These are phyloP conservation scores for Hypoxylon sp. DNA, from an alignment of 2,329 filamentous ascomycete species.

Conservation along the genomic window DNA sequence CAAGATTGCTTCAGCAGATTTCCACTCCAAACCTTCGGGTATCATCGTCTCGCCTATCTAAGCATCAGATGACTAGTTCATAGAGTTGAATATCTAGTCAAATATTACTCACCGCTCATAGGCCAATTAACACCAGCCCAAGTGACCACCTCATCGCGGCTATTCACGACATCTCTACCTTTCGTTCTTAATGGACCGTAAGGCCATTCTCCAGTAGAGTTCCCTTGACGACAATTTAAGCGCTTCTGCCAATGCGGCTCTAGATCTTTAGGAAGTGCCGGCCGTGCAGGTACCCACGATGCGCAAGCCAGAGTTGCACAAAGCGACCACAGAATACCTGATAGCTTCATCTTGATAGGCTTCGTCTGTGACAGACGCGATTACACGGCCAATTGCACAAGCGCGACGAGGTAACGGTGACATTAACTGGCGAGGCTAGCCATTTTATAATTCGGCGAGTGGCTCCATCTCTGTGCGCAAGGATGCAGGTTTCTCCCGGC, in stretches of 20 bases:
- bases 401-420: constrained; percentile 3
- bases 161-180: constrained; percentile 58
- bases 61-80: not conserved
- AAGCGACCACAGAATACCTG: constrained; percentile 34
- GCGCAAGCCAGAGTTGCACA: constrained; percentile 37
- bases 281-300: constrained; percentile 39
- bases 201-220: constrained; percentile 53
- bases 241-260: constrained; percentile 33
- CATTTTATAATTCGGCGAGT: constrained; percentile 25
- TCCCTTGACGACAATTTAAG: constrained; percentile 31
- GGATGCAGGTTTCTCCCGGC: constrained; percentile 13
- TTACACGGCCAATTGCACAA: constrained; percentile 6
- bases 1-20: constrained; percentile 64
- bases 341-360: constrained; percentile 40
- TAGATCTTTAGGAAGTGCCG: constrained; percentile 23
- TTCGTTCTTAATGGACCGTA: constrained; percentile 58
- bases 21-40: constrained; percentile 69
- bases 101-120: constrained; percentile 52
- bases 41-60: constrained; percentile 65
- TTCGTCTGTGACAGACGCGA: constrained; percentile 20
- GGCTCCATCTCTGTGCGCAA: constrained; percentile 1
- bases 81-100: not conserved
- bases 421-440: constrained; percentile 11
- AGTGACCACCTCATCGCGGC: constrained; percentile 55
- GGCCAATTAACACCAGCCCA: constrained; percentile 59